Conservation (phyloP, 2,329 filamentous ascomycete genomes). For the Paradendryphiella salina region DNA sequence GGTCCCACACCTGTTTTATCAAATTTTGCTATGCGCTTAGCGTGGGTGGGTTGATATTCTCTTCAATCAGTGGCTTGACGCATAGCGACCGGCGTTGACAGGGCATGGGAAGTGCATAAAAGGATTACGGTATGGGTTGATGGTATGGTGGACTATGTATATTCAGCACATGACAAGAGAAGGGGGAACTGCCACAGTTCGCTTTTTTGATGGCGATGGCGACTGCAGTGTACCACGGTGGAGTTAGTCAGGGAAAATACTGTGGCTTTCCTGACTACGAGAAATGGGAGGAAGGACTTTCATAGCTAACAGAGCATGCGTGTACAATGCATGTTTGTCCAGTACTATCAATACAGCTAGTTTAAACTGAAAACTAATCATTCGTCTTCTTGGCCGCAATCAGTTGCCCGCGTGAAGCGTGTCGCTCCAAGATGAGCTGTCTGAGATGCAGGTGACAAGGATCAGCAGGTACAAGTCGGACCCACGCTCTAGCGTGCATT, state of each 20-base stretch:
- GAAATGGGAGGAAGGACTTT: conserved; percentile 9
- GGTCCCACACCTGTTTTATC: conserved; percentile 21
- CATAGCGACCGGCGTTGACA: conserved; percentile 47
- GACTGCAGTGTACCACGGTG: conserved; percentile 17
- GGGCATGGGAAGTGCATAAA: conserved; percentile 28
- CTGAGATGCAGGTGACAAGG: conserved; percentile 9
- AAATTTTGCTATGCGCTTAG: conserved; percentile 38
- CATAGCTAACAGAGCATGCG: conserved; percentile 16
- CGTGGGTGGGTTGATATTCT: conserved; percentile 31
- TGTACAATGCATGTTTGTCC: conserved; percentile 7
- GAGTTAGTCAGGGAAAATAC: conserved; percentile 17
- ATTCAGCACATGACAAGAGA: conserved; percentile 4
- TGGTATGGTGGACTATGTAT: not conserved
- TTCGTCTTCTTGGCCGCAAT: not conserved
- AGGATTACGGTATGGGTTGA: conserved; percentile 6
- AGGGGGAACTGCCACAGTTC: conserved; percentile 1
- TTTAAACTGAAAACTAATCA: not conserved
- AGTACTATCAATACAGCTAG: conserved; percentile 10
- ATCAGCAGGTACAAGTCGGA: conserved; percentile 14
- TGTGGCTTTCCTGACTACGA: conserved; percentile 19
- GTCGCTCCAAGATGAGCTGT: not conserved
- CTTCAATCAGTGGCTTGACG: conserved; percentile 27
- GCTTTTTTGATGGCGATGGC: conserved; percentile 7
- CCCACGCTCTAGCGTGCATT: conserved; percentile 11
- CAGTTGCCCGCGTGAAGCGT: not conserved